Evolutionary conservation across 805 yeast genomes (phyloP), one percentile per base, ranked within the genome.

Genomic region (Teunomyces barrocoloradensis): DNA sequence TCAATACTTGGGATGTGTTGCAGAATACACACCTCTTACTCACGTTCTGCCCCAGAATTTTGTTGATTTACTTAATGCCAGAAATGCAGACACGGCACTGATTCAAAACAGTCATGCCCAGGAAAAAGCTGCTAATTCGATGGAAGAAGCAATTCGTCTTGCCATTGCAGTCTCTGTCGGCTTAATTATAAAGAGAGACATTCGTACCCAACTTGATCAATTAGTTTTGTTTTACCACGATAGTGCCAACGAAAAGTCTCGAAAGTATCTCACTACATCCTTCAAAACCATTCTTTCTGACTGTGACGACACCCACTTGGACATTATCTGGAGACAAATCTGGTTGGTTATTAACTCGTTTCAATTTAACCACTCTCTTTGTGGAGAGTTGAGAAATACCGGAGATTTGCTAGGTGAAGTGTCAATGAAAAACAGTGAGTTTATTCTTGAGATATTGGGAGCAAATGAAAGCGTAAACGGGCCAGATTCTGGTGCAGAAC

Each of bases 1-100:
- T 36, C 74, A 73, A 32, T 76, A 77, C 34, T 58, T 82, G 44
- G 87, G 85, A 4, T 73, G 74, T 48, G 66, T 79, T 27, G 76
- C 79, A n/a, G 46, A 34, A 29, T 20, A 13, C 15, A n/a, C n/a
- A 10, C 27, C 40, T 3, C 42, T 52, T 25, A 29, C 20, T 1
- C n/a, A 38, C 6, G 33, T 69, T 17, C 60, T 68, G 3, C 54
- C 76, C 23, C 68, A 63, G 1, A 65, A 73, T 13, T 60, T 81
- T 53, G 60, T 63, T 53, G 49, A 46, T 15, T 56, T 66, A 48
- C 58, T 74, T 49, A 58, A 57, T 7, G 54, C 53, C 3, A 60
- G 69, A 15, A 21, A 37, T 13, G 21, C 27, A 12, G 40, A 37
- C 5, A 12, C 40, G 4, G 17, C 25, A 3, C 42, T 44, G 28